Base-by-base conservation (phyloP, 83 land plant species). In the Diphasiastrum complanatum region DNA sequence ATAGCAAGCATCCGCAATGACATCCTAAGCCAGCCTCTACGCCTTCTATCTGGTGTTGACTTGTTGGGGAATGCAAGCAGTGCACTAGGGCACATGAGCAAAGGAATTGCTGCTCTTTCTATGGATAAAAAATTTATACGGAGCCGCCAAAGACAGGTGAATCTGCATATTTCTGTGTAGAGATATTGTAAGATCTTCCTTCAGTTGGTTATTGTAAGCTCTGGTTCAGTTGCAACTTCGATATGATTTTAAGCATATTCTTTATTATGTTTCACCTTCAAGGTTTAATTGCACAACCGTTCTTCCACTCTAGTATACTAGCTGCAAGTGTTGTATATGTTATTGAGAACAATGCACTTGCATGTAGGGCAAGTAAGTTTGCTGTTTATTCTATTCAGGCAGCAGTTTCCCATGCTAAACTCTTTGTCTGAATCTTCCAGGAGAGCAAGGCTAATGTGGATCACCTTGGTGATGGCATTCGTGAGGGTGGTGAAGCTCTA, bases 81-180 rank as follows among this genome's bases (percentile, higher is more conserved):
- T 76, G 99, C 99, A 5, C 83, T 95, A 61, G 96, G 93, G 19
- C 83, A 95, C 63, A 95, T 95, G 92, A 95, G 99, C 69, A 86
- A 95, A 84, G 92, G 99, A 56, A 87, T 95, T 66, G 99, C 99
- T 67, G 99, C 99, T 34, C 75, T 95, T 47, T 95, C 99, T 28
- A 89, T 95, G 99, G 99, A 95, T 68, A 89, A 86, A 77, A 95
- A 95, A 63, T 95, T 95, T 58, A 95, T 95, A 28, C 85, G 85
- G 61, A 71, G 87, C 64, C 84, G 99, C 5, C 89, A 84, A 69
- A 81, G 71, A 82, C 85, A 93, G 91, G 96, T 92, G 6, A 31
- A 36, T 6, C 20, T 18, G 43, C 37, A 10, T 33, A 24, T 22
- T 38, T 3, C 27, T 20, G 10, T 30, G 43, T 33, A 23, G 5